Base-by-base conservation (phyloP, 441 rosid species). In the Pelargonium myrrhifolium region DNA sequence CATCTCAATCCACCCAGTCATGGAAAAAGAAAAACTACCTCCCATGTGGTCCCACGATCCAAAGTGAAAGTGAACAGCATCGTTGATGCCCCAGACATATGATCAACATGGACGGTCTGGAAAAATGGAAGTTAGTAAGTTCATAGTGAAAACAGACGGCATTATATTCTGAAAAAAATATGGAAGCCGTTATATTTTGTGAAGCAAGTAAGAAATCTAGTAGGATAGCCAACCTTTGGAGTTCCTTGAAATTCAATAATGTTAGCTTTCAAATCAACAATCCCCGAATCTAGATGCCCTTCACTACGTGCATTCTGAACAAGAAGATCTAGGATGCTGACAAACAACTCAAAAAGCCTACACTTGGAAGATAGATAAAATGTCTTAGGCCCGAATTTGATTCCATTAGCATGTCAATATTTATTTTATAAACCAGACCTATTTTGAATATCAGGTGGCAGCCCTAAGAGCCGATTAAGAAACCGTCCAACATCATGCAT, bases 401-500 rank as follows among this genome's bases (percentile, higher is more conserved):
- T 59, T 4, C 17, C 73, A 59, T 15, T 47, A 67, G 67, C 67
- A 64, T 59, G 63, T 39, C 49, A 70, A 17, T 56, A 64, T 43
- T 66, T 28, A 71, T 53, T 58, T 37, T 53, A 76, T 62, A 79
- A 69, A 66, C 55, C 59, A 8, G 28, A 84, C 99, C 97, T 87
- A 78, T 94, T 94, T 73, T 92, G 99, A 76, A 94, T 94, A 67
- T 92, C 97, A 65, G 98, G 94, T 65, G 99, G 97, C 80, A 94
- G 83, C 68, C 99, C 99, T 66, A 94, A 80, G 71, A 94, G 93
- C 40, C 99, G 89, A 81, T 94, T 94, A 62, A 94, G 86, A 76
- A 94, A 94, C 74, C 99, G 90, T 22, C 97, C 99, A 75, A 91
- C 93, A 72, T 94, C 99, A 69, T 94, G 99, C 97, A 94, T 94